Evolutionary conservation across 106 monocot species (phyloP).

Genomic region (Acorus gramineus): DNA sequence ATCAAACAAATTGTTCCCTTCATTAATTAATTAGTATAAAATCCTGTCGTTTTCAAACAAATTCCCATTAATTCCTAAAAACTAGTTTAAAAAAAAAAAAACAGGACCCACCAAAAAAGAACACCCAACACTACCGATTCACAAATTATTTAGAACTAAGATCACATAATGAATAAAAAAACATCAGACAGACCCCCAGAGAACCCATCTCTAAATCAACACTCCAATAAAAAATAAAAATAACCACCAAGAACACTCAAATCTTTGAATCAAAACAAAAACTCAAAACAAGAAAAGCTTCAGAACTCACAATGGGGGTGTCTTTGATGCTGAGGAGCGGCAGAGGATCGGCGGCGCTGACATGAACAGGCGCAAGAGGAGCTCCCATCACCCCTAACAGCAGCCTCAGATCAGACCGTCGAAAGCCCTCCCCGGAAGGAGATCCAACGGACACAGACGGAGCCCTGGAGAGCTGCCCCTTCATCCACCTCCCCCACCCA

Average conservation of each 20-base stretch:
- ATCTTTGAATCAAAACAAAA: neutral
- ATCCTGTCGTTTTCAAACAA: too few species aligned
- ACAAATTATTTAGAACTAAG: too few species aligned
- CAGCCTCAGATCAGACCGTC: conserved; percentile 41
- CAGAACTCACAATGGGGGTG: conserved; percentile 54
- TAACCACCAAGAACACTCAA: neutral
- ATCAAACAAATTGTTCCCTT: too few species aligned
- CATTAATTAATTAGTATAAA: too few species aligned
- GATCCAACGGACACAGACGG: conserved; percentile 19
- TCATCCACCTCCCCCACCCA: conserved; percentile 35
- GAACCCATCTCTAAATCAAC: neutral
- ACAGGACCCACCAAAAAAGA: too few species aligned
- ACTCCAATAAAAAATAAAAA: neutral
- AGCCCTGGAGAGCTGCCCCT: conserved; percentile 28
- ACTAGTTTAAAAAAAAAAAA: too few species aligned
- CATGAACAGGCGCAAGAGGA: conserved; percentile 53
- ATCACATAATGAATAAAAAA: too few species aligned
- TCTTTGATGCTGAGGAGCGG: conserved; percentile 79
- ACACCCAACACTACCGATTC: too few species aligned
- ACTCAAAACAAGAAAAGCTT: neutral
- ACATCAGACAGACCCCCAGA: too few species aligned
- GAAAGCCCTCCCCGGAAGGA: conserved; percentile 10
- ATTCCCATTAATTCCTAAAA: too few species aligned
- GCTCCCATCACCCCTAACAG: conserved; percentile 68
- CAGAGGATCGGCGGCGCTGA: conserved; percentile 43